Evolutionary conservation across 352 stramenopile species (phyloP).

Genomic region (Globisporangium rhizosaccharum): DNA sequence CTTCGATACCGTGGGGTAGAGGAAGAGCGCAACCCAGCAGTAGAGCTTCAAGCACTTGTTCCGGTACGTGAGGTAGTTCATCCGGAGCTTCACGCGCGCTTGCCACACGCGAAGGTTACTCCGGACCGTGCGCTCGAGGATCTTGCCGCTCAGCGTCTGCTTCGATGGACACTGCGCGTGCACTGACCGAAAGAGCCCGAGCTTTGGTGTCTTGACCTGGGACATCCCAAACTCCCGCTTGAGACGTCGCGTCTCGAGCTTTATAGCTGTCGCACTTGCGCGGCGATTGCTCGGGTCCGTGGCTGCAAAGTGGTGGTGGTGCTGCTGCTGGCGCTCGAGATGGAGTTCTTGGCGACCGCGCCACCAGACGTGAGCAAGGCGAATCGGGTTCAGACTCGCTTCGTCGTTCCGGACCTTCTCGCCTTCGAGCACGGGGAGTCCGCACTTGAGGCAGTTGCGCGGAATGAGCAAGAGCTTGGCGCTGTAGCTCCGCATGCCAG

Average conservation of each 20-base stretch:
- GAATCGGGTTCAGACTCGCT: constrained; percentile 47
- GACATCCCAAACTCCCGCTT: constrained; percentile 75
- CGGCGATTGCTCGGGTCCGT: constrained; percentile 5
- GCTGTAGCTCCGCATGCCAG: constrained; percentile 56
- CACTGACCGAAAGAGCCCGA: constrained; percentile 53
- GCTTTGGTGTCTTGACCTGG: constrained; percentile 58
- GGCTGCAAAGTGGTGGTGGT: background rate
- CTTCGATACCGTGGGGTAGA: constrained; percentile 77
- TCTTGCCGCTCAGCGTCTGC: constrained; percentile 33
- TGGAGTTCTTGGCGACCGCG: constrained; percentile 10
- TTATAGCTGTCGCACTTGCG: constrained; percentile 1
- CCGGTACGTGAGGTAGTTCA: constrained; percentile 81
- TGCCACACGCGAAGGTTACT: constrained; percentile 76
- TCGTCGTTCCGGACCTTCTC: constrained; percentile 47
- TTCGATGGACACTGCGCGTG: constrained; percentile 49
- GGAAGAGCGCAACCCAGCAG: constrained; percentile 66
- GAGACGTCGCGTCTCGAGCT: constrained; percentile 29
- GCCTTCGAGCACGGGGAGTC: constrained; percentile 52
- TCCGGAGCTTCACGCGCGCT: constrained; percentile 66
- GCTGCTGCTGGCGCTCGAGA: background rate
- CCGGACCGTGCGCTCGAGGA: constrained; percentile 61
- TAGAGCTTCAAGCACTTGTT: constrained; percentile 80
- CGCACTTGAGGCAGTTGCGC: constrained; percentile 61
- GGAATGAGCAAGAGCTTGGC: constrained; percentile 62
- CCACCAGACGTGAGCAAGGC: constrained; percentile 43